phyloP scores from a whole-genome alignment of 192 early-diverging fungal genomes.

The Obelidium mucronatum region DNA sequence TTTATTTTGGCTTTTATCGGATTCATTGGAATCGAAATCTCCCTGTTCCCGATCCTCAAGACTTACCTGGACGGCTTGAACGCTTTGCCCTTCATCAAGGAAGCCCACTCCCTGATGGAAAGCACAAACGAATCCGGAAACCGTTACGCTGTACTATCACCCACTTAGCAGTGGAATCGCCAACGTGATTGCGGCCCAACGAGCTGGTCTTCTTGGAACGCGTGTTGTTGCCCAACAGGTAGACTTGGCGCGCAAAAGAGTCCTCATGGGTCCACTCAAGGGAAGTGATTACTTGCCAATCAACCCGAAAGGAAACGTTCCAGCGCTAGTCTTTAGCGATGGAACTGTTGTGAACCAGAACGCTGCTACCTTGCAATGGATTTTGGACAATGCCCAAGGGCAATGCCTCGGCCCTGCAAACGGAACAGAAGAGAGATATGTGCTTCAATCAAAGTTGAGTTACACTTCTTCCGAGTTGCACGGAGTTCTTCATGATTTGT shows the following conservation, averaged over 20 bases:
- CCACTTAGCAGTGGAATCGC: slow-evolving; percentile 31
- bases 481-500: slow-evolving; percentile 1
- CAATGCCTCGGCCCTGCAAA: background rate
- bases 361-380: slow-evolving; percentile 36
- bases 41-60: no score
- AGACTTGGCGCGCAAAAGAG: slow-evolving; percentile 29
- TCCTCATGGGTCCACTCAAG: slow-evolving; percentile 31
- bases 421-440: slow-evolving; percentile 8
- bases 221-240: slow-evolving; percentile 28
- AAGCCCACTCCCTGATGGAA: no score
- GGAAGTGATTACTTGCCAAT: slow-evolving; percentile 37
- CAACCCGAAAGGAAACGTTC: slow-evolving; percentile 49
- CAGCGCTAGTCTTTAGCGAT: slow-evolving; percentile 34
- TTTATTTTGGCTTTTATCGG: no score
- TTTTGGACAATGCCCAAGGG: slow-evolving; percentile 26
- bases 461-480: background rate
- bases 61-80: no score
- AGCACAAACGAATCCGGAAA: background rate
- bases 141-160: slow-evolving; percentile 36
- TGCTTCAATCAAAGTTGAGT: background rate
- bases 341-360: slow-evolving; percentile 43
- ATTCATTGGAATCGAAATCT: no score
- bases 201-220: slow-evolving; percentile 34
- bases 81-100: no score
- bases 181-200: slow-evolving; percentile 37